phyloP scores from a whole-genome alignment of 768 basidiomycete species.

The Sarcomyxa edulis region DNA sequence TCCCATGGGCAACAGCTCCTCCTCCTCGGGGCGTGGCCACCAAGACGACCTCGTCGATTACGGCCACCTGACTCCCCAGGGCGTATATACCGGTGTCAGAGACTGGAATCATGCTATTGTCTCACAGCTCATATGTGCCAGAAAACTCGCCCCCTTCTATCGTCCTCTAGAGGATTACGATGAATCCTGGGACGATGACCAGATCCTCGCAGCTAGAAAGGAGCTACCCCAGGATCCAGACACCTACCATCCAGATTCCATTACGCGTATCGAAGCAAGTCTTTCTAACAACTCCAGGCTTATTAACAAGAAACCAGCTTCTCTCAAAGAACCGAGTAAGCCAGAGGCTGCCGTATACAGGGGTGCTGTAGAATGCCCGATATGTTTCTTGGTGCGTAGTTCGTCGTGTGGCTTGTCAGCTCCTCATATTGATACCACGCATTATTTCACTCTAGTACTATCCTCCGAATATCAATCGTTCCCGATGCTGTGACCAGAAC shows the following conservation, averaged over 20 bases:
- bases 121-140: slow-evolving; percentile 81
- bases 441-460: slow-evolving; percentile 69
- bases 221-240: slow-evolving; percentile 55
- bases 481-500: slow-evolving; percentile 96
- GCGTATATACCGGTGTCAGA: slow-evolving; percentile 75
- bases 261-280: slow-evolving; percentile 40
- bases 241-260: slow-evolving; percentile 23
- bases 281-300: slow-evolving; percentile 25
- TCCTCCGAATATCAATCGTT: slow-evolving; percentile 94
- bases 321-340: slow-evolving; percentile 58
- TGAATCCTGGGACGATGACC: slow-evolving; percentile 84
- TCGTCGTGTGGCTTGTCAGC: too few species aligned
- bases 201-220: slow-evolving; percentile 77
- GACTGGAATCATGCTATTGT: slow-evolving; percentile 92
- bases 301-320: too few species aligned
- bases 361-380: slow-evolving; percentile 91
- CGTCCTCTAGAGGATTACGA: slow-evolving; percentile 92
- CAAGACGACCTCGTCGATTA: slow-evolving; percentile 85
- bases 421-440: slow-evolving; percentile 17
- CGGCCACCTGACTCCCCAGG: slow-evolving; percentile 75
- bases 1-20: slow-evolving; percentile 78
- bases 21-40: slow-evolving; percentile 66
- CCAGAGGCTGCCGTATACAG: slow-evolving; percentile 81
- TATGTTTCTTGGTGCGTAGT: slow-evolving; percentile 87
- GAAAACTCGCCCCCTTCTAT: slow-evolving; percentile 93